Conservation (phyloP, 306 rosid species). For the Abrus pulchellus region DNA sequence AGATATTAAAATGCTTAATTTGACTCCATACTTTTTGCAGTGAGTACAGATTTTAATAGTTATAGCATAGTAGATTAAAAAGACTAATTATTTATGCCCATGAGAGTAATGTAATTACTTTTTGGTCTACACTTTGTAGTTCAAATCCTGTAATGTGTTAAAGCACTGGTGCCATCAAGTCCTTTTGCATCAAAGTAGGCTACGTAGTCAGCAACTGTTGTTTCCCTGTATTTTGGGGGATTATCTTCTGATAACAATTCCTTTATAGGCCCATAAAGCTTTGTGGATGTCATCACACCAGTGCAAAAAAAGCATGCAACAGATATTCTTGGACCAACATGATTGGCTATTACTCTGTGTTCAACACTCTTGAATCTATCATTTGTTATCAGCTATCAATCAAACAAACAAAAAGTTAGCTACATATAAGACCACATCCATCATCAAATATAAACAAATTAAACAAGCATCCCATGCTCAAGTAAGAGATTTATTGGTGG, state of each 20-base stretch:
- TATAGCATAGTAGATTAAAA: too few species aligned
- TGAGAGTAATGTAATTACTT: too few species aligned
- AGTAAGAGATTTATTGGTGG: too few species aligned
- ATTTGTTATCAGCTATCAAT: slow-evolving; percentile 35
- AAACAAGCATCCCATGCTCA: too few species aligned
- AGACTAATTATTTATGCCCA: too few species aligned
- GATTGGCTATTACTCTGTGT: slow-evolving; percentile 22
- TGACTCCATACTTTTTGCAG: too few species aligned
- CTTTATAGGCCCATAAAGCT: slow-evolving; percentile 52
- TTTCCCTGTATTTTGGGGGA: slow-evolving; percentile 53
- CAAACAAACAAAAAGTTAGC: neutral
- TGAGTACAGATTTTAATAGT: too few species aligned
- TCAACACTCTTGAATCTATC: slow-evolving; percentile 36
- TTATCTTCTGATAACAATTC: slow-evolving; percentile 54
- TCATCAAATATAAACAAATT: neutral
- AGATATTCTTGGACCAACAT: slow-evolving; percentile 29
- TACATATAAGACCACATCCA: too few species aligned
- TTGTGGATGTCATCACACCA: neutral
- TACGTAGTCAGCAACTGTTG: slow-evolving; percentile 35
- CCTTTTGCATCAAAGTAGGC: slow-evolving; percentile 19
- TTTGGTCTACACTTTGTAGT: too few species aligned
- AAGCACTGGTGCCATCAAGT: slow-evolving; percentile 45
- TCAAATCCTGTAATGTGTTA: slow-evolving; percentile 51
- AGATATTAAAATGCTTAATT: too few species aligned
- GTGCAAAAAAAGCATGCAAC: slow-evolving; percentile 24